These are phyloP conservation scores for Pseudogymnoascus sp. DNA, from an alignment of 2,329 filamentous ascomycete genomes.

Conservation along the genomic window DNA sequence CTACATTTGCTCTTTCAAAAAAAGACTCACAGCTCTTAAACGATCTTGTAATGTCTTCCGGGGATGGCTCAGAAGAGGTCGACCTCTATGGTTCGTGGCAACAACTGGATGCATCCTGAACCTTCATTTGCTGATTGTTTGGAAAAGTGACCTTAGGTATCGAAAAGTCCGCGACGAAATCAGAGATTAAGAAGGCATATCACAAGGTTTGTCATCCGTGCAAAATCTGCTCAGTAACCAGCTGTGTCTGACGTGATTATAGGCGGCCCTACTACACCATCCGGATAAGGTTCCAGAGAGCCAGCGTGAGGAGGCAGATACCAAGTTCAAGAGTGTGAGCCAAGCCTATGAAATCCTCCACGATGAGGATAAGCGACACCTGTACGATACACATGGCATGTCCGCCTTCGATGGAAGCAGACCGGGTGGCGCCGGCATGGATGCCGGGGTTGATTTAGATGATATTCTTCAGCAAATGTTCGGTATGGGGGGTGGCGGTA, in stretches of 20 bases:
- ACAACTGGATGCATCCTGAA: neutral
- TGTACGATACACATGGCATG: conserved; percentile 96
- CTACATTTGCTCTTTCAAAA: neutral
- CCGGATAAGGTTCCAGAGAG: conserved; percentile 92
- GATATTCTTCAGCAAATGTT: conserved; percentile 95
- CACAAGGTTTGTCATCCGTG: conserved; percentile 59
- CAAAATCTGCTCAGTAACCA: conserved; percentile 7
- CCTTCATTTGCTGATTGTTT: conserved; percentile 20
- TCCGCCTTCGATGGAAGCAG: conserved; percentile 76
- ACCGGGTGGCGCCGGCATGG: conserved; percentile 52
- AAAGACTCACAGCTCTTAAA: neutral
- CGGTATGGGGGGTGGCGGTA: conserved; percentile 52
- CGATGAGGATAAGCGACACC: conserved; percentile 84
- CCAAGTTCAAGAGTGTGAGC: conserved; percentile 85
- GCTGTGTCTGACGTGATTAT: conserved; percentile 16
- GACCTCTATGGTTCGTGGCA: conserved; percentile 43
- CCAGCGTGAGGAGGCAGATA: conserved; percentile 75
- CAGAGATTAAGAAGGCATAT: conserved; percentile 92
- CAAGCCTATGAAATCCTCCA: conserved; percentile 96
- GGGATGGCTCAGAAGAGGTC: conserved; percentile 31
- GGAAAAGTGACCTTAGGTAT: conserved; percentile 68
- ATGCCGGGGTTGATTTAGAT: conserved; percentile 72
- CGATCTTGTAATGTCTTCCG: conserved; percentile 22
- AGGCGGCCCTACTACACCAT: conserved; percentile 83
- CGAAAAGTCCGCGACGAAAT: conserved; percentile 59